Base-by-base conservation (phyloP, 2,329 filamentous ascomycete genomes). In the Colletotrichum gloeosporioides region DNA sequence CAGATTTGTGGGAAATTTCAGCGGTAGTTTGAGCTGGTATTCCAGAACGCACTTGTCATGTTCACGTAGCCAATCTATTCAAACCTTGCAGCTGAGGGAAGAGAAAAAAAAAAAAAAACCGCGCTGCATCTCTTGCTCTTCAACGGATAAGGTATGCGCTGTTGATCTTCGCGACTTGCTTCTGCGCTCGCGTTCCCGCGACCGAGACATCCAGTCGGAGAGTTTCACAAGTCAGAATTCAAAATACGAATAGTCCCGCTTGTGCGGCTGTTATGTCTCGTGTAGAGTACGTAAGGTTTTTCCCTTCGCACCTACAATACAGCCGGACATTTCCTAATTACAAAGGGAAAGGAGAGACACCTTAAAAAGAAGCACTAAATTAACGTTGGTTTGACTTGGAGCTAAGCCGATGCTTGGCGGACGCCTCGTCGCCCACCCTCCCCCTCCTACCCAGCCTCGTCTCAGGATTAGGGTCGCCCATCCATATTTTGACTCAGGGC, bases 321-420 rank as follows among this genome's bases (percentile, higher is more conserved):
- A 29, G 25, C 36, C 27, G 32, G n/a, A n/a, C 59, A 63, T 36
- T 65, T 29, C 27, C 53, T 27, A 44, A 55, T 67, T n/a, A 67
- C 65, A 59, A 53, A 59, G 63, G 32, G 27, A 32, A 44, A 61
- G 9, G 53, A n/a, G 27, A 31, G n/a, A 22, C n/a, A 66, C 39
- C 39, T 66, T 66, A 67, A 69, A 70, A 49, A 66, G 34, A 66
- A 75, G 72, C 32, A 75, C 68, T 75, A 71, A 71, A 66, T 71
- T 61, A 71, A 75, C 68, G 72, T 75, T 75, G 72, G 61, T 61
- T 75, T 59, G 62, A 44, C 68, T 71, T 71, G 61, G 32, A 57
- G n/a, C 61, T 49, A 71, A 32, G 31, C 44, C 44, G 44, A 64
- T 61, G 72, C 67, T 71, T 74, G 67, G 67, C 68, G 55, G 39